Base-by-base conservation (phyloP, 2,329 filamentous ascomycete species). In the Pezizomycotina sp. region DNA sequence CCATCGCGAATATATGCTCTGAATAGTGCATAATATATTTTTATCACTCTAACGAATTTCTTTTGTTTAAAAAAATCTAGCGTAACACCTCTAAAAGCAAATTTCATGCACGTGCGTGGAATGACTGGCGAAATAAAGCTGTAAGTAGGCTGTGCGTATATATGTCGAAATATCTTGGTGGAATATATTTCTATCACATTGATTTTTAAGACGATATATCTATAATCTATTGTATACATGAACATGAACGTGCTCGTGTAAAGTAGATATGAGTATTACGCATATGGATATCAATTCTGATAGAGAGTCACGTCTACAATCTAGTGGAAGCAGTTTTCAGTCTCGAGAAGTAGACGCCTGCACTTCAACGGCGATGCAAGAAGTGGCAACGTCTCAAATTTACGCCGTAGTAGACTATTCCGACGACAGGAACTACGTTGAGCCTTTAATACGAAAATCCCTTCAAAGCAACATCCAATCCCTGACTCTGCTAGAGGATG, bases 31-130 rank as follows among this genome's bases (percentile, higher is more conserved):
- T n/a, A n/a, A n/a, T n/a, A n/a, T n/a, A n/a, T n/a, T n/a, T n/a
- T n/a, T n/a, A n/a, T n/a, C n/a, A n/a, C n/a, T 33, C 47, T 49
- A 40, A 38, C 27, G 37, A 42, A 23, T 49, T 21, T 42, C 29
- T 50, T 19, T 46, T n/a, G n/a, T n/a, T n/a, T n/a, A n/a, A n/a
- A n/a, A n/a, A n/a, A n/a, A n/a, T n/a, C n/a, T 52, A 92, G 83
- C 57, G 73, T 98, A 38, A 93, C 89, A 3, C 81, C 86, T 9
- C 58, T 95, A 48, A 80, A 79, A 57, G 84, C 86, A 26, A 93
- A 92, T 58, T 98, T 93, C 57, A 83, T 79, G 69, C 81, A 86
- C 56, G 66, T 69, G 7, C 59, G 64, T 24, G 62, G 43, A 65
- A 73, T 42, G 63, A 73, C 50, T 62, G 73, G 45, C 66, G 73